A percentile compares a stretch with the other conserved stretches of the same genome.
phyloP scores from a whole-genome alignment of 805 yeast species.

The Lachancea cidri region DNA sequence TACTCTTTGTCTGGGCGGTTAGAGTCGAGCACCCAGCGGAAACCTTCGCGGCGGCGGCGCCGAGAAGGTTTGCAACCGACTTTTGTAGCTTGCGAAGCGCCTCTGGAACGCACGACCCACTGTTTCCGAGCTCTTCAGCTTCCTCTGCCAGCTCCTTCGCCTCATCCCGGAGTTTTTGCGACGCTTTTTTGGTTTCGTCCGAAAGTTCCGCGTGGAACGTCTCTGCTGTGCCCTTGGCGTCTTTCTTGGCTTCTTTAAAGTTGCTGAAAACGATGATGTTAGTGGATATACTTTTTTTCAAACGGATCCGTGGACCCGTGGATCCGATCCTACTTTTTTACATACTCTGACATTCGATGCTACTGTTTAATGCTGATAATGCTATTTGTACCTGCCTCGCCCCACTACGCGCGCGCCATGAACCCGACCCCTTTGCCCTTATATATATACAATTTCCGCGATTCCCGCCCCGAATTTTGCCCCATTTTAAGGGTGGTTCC shows the following conservation, averaged over 20 bases:
- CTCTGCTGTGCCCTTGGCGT: conserved; percentile 6
- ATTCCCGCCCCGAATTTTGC: neutral
- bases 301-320: too few species aligned
- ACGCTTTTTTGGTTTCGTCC: conserved; percentile 8
- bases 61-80: conserved; percentile 12
- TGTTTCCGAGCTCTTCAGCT: conserved; percentile 18
- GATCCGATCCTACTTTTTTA: too few species aligned
- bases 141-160: conserved; percentile 20
- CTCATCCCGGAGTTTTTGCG: conserved; percentile 9
- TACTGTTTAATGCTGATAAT: neutral
- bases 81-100: conserved; percentile 5
- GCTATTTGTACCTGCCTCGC: neutral
- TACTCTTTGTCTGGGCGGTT: conserved; percentile 8
- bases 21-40: conserved; percentile 19
- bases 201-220: conserved; percentile 5
- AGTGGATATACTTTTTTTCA: too few species aligned
- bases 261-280: neutral
- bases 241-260: conserved; percentile 3
- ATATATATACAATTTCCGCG: neutral
- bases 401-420: too few species aligned
- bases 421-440: neutral
- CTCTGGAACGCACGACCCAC: neutral
- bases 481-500: neutral
- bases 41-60: conserved; percentile 14
- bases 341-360: neutral